Evolutionary conservation across 2,329 filamentous ascomycete genomes (phyloP).

Genomic region (Monosporascus sp.): DNA sequence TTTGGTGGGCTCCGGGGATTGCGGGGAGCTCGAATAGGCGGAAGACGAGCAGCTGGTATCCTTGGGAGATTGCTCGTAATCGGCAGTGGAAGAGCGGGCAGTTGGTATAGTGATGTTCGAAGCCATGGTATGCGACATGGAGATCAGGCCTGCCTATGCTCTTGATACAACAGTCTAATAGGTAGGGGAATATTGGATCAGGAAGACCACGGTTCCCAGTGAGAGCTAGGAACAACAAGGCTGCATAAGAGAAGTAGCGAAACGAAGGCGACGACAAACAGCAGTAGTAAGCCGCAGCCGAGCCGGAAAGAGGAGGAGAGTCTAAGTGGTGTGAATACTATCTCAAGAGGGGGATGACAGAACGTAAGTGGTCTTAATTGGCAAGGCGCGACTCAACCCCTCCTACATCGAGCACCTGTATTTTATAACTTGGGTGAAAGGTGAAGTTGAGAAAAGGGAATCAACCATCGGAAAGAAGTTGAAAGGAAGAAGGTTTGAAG

Average conservation of each 20-base stretch:
- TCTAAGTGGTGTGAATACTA: neutral
- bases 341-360: neutral
- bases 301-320: neutral
- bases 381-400: neutral
- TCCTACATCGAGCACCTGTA: neutral
- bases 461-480: neutral
- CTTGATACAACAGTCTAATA: neutral
- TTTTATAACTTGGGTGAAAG: neutral
- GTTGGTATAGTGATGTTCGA: slow-evolving; percentile 66
- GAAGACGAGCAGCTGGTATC: slow-evolving; percentile 47
- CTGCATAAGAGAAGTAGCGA: neutral
- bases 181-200: no score
- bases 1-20: slow-evolving; percentile 37
- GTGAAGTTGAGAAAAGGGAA: neutral
- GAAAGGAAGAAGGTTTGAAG: neutral
- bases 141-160: neutral
- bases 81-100: slow-evolving; percentile 31
- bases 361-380: neutral
- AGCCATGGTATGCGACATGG: slow-evolving; percentile 44
- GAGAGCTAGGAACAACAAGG: neutral
- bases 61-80: slow-evolving; percentile 39
- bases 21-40: slow-evolving; percentile 53
- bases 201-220: neutral
- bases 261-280: neutral
- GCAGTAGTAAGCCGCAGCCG: neutral